Evolutionary conservation across 208 protist species (phyloP).

Genomic region (Leishmania mexicana): DNA sequence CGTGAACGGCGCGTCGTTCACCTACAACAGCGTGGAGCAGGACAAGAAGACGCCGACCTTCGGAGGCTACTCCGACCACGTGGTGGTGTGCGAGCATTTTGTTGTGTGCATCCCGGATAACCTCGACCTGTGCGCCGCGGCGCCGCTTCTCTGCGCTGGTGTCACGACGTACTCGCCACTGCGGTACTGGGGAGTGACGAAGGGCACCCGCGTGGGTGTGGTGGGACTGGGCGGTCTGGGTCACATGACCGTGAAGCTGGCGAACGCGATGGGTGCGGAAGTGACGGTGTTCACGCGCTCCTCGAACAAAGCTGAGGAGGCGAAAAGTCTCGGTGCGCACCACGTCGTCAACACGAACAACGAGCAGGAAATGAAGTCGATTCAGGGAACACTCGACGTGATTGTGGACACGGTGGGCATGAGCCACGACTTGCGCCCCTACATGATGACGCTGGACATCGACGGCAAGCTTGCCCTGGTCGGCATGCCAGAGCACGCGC

Average conservation of each 20-base stretch:
- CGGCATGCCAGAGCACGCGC: constrained; percentile 46
- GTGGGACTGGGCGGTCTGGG: constrained; percentile 89
- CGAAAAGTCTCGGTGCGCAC: constrained; percentile 72
- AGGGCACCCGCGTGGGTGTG: constrained; percentile 69
- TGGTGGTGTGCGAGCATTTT: constrained; percentile 69
- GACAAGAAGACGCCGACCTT: constrained; percentile 45
- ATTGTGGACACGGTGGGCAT: constrained; percentile 74
- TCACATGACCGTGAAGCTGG: constrained; percentile 91
- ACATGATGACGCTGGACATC: constrained; percentile 47
- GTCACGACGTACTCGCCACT: constrained; percentile 89
- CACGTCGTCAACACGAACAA: constrained; percentile 66
- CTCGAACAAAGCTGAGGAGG: constrained; percentile 52
- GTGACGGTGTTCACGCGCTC: constrained; percentile 88
- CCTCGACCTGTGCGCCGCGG: constrained; percentile 58
- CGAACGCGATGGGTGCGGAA: constrained; percentile 78
- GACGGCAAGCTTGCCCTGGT: constrained; percentile 63
- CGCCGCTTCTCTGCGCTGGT: constrained; percentile 90
- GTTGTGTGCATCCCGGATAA: constrained; percentile 71
- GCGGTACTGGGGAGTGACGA: constrained; percentile 62
- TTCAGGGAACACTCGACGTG: constrained; percentile 48
- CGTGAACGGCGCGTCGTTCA: constrained; percentile 41
- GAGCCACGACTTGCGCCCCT: constrained; percentile 52
- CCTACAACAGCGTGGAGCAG: constrained; percentile 56
- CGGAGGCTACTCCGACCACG: constrained; percentile 77
- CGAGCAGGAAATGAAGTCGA: constrained; percentile 50